Base-by-base conservation (phyloP, 1,139 yeast genomes). In the Blastobotrys buckinghamii region DNA sequence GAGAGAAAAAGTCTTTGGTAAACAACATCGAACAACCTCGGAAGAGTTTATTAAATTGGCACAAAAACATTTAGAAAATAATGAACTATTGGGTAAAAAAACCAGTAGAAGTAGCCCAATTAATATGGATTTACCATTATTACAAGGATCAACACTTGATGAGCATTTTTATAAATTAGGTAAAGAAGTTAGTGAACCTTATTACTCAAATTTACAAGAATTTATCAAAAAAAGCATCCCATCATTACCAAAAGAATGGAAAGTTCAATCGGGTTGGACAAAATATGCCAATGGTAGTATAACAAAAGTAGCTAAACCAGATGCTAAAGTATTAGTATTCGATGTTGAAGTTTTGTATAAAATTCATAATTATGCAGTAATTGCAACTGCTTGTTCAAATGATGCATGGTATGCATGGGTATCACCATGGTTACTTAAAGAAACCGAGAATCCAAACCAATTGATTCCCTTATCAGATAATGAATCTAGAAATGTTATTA, bases 381-480 rank as follows among this genome's bases (percentile, higher is more conserved):
- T 94, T 66, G 96, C 96, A 1, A 79, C 88, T 0, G 95, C 97
- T 8, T 83, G 77, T 1, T 80, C 96, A 0, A 63, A 74, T 0
- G 70, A 75, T 17, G 96, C 97, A 0, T 89, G 97, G 96, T 94
- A 90, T 63, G 82, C 83, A 0, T 94, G 99, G 99, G 82, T 88
- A 1, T 88, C 96, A 0, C 98, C 98, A 0, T 80, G 77, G 63
- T 66, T 92, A 16, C 72, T 82, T 1, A 78, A 76, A 1, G 81
- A 77, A 54, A 74, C 82, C 40, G 75, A 70, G 1, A 50, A 56
- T 15, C 58, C 72, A 59, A 71, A 78, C 38, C 95, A 89, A 58
- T 68, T 94, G 49, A 81, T 92, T 1, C 97, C 97, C 0, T 65
- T 92, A 63, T 77, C 82, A 56, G 54, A 56, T 12, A 41, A 22